Evolutionary conservation across 345 rosid species (phyloP).

Genomic region (Populus pruinosa): DNA sequence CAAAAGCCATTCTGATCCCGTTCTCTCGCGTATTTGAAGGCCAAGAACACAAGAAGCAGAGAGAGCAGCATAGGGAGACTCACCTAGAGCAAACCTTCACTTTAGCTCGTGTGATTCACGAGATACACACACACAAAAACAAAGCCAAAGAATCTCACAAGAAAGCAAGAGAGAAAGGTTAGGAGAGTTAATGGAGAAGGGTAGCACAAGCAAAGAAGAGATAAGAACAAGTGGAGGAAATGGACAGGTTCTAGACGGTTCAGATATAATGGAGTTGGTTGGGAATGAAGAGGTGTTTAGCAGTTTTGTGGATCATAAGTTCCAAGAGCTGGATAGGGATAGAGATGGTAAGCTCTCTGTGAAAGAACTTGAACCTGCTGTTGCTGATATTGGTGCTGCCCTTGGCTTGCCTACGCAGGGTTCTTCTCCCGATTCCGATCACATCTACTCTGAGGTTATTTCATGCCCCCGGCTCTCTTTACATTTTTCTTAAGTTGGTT

Average conservation of each 20-base stretch:
- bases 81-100: neutral
- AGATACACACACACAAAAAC: slow-evolving; percentile 13
- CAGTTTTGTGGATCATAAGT: slow-evolving; percentile 78
- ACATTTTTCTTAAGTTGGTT: too few relatives aligned
- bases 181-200: slow-evolving; percentile 32
- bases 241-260: slow-evolving; percentile 58
- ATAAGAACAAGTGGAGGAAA: slow-evolving; percentile 12
- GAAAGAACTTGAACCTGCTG: slow-evolving; percentile 84
- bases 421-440: slow-evolving; percentile 75
- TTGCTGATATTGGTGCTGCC: slow-evolving; percentile 89
- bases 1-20: neutral
- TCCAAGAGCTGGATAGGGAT: slow-evolving; percentile 68
- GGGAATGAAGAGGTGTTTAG: slow-evolving; percentile 73
- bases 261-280: slow-evolving; percentile 85
- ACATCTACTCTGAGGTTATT: slow-evolving; percentile 75
- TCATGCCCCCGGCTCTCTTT: neutral
- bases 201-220: slow-evolving; percentile 10
- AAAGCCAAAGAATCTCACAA: slow-evolving; percentile 16
- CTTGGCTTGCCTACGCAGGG: slow-evolving; percentile 89
- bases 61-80: neutral
- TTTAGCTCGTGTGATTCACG: slow-evolving; percentile 34
- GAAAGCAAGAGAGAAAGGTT: neutral
- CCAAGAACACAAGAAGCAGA: neutral
- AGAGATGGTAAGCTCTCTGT: slow-evolving; percentile 80
- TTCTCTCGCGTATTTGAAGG: neutral